Evolutionary conservation across 106 monocot species (phyloP).

Genomic region (Dendrobium huoshanense): DNA sequence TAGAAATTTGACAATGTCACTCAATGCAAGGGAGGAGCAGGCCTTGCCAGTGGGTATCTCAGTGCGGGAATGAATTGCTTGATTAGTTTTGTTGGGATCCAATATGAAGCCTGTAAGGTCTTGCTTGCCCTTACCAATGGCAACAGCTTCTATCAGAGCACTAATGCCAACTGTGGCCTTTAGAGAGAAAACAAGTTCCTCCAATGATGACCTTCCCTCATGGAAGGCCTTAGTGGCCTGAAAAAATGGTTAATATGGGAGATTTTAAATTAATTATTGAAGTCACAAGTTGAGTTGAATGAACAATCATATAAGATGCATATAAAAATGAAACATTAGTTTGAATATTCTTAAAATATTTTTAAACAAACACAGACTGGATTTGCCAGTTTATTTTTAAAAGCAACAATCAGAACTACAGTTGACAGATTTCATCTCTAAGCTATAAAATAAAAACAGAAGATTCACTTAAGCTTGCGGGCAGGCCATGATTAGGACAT

Average conservation of each 20-base stretch:
- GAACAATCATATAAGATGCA: too few relatives aligned
- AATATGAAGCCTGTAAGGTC: slow-evolving; percentile 48
- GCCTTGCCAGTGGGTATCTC: slow-evolving; percentile 77
- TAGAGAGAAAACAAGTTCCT: slow-evolving; percentile 56
- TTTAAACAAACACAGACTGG: too few relatives aligned
- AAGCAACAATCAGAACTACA: too few relatives aligned
- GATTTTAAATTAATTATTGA: background rate
- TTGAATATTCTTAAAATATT: too few relatives aligned
- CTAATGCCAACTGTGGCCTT: slow-evolving; percentile 38
- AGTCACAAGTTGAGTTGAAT: too few relatives aligned
- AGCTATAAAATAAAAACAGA: too few relatives aligned
- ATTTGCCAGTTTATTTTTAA: too few relatives aligned
- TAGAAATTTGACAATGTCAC: slow-evolving; percentile 64
- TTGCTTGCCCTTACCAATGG: slow-evolving; percentile 68
- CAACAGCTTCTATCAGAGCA: slow-evolving; percentile 51
- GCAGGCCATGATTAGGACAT: too few relatives aligned
- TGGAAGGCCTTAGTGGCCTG: slow-evolving; percentile 53
- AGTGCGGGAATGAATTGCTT: slow-evolving; percentile 10
- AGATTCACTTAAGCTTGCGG: too few relatives aligned
- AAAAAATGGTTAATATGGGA: slow-evolving; percentile 5
- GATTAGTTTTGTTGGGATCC: slow-evolving; percentile 36
- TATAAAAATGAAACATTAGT: too few relatives aligned
- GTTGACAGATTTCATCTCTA: too few relatives aligned
- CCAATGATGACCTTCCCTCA: slow-evolving; percentile 50
- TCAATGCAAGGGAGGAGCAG: slow-evolving; percentile 51